Evolutionary conservation across 164 flowering plant species (phyloP), one percentile per base, ranked within the genome.

Genomic region (Piper betle): DNA sequence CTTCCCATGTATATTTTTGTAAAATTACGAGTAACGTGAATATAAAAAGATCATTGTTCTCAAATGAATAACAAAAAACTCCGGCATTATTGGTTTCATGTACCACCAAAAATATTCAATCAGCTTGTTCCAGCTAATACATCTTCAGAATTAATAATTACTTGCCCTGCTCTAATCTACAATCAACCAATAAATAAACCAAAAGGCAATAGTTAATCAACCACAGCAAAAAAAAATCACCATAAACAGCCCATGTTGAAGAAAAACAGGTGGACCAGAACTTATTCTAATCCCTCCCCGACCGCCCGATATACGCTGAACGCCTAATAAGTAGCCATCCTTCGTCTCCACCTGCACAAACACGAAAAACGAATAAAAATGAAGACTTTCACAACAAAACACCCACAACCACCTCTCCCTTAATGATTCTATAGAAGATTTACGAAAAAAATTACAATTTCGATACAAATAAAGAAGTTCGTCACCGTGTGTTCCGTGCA

Each of bases 161-260:
- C 4, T 1, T 55, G 1, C 19, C 10, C 19, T 19, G 33, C 33
- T 1, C 4, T 9, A 19, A 8, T 6, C 33, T 55, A 2, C 8
- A 19, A 1, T 10, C 19, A 55, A 37, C 33, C 12, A 1, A 8
- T 9, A 4, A 55, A 55, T 55, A 19, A 19, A 25, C 25, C 38
- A 55, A 25, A 8, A 1, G 33, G 10, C 33, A 61, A 37, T 0
- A 54, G 6, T 40, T 40, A 16, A 63, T 54, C 41, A 9, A 40
- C 43, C 37, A 17, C 50, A 33, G 11, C 18, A 59, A n/a, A n/a
- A 13, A 6, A 15, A 55, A 19, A 37, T 50, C 16, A 91, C 96
- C 98, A 76, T 79, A 61, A 88, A 82, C 58, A 91, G 87, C 18
- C 96, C 96, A 70, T 91, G 98, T 57, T 75, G 81, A 62, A 91